These are phyloP conservation scores for Dalbergia cochinchinensis DNA, from an alignment of 306 rosid species.

Conservation along the genomic window DNA sequence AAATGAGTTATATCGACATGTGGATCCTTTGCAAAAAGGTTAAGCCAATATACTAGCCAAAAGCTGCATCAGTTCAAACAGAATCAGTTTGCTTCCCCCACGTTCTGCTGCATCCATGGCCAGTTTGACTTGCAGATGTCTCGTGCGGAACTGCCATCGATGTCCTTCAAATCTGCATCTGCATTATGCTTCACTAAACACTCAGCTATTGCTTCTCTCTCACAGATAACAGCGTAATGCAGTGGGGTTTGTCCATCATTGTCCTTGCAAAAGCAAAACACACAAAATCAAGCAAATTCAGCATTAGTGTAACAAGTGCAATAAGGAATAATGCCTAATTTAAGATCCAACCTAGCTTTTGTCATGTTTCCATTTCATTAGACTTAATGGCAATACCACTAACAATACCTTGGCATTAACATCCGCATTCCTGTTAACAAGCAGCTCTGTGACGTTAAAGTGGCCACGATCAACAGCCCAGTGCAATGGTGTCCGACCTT, in stretches of 20 bases:
- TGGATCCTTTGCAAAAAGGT: slow-evolving; percentile 49
- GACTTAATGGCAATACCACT: background rate
- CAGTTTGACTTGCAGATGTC: slow-evolving; percentile 79
- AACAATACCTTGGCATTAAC: slow-evolving; percentile 71
- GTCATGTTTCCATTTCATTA: background rate
- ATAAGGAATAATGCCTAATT: slow-evolving; percentile 11
- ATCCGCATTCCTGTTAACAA: slow-evolving; percentile 73
- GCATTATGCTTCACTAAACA: slow-evolving; percentile 87
- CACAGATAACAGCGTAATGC: slow-evolving; percentile 91
- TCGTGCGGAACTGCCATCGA: slow-evolving; percentile 76
- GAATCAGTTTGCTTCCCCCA: slow-evolving; percentile 48
- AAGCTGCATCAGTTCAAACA: slow-evolving; percentile 33
- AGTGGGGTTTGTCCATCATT: slow-evolving; percentile 89
- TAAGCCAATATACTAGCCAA: slow-evolving; percentile 43
- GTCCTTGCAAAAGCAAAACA: slow-evolving; percentile 67
- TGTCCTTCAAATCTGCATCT: slow-evolving; percentile 65
- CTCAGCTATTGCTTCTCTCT: slow-evolving; percentile 86
- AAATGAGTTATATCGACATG: slow-evolving; percentile 53
- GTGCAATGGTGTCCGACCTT: slow-evolving; percentile 96
- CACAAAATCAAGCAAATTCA: slow-evolving; percentile 6
- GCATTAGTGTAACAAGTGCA: background rate
- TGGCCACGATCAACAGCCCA: slow-evolving; percentile 99
- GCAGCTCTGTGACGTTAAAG: slow-evolving; percentile 69
- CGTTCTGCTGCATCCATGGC: slow-evolving; percentile 67
- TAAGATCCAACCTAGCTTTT: background rate